Evolutionary conservation across 192 early-diverging fungal species (phyloP).

Genomic region (Gonapodya prolifera): DNA sequence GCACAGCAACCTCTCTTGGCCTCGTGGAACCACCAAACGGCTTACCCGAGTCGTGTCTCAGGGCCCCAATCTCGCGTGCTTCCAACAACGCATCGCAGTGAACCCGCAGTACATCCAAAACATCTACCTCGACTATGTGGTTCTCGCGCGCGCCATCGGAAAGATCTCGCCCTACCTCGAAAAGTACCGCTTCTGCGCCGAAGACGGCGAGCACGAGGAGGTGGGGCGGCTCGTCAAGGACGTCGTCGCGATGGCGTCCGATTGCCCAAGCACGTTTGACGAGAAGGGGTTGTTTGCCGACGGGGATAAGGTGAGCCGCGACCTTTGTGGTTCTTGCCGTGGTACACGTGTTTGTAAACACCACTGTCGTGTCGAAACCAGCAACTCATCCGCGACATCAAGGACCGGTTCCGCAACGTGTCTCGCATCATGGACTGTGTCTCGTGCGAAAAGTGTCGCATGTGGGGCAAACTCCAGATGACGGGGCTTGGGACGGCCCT

Average conservation of each 20-base stretch:
- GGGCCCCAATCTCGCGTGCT: conserved; percentile 82
- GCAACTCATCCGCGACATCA: conserved; percentile 73
- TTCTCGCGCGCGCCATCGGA: conserved; percentile 71
- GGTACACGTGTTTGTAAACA: background rate
- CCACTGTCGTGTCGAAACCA: conserved; percentile 10
- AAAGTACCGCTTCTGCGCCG: conserved; percentile 64
- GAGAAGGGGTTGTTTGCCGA: conserved; percentile 75
- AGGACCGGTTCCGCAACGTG: conserved; percentile 88
- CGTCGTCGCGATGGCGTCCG: conserved; percentile 38
- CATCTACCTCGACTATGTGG: conserved; percentile 86
- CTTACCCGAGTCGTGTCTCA: no score
- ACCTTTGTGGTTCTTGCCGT: conserved; percentile 2
- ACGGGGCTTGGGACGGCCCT: conserved; percentile 92
- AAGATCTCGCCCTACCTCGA: conserved; percentile 67
- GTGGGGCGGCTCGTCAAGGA: conserved; percentile 47
- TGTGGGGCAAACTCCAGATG: conserved; percentile 95
- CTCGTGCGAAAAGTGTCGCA: conserved; percentile 92
- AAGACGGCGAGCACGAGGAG: conserved; percentile 26
- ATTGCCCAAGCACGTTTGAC: conserved; percentile 77
- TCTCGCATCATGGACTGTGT: conserved; percentile 99
- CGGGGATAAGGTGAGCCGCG: conserved; percentile 21
- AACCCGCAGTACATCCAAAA: conserved; percentile 90
- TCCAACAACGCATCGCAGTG: conserved; percentile 69
- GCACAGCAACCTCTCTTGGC: background rate
- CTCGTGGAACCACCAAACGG: background rate